phyloP scores from a whole-genome alignment of 768 basidiomycete species.

The Nidularia sp. region DNA sequence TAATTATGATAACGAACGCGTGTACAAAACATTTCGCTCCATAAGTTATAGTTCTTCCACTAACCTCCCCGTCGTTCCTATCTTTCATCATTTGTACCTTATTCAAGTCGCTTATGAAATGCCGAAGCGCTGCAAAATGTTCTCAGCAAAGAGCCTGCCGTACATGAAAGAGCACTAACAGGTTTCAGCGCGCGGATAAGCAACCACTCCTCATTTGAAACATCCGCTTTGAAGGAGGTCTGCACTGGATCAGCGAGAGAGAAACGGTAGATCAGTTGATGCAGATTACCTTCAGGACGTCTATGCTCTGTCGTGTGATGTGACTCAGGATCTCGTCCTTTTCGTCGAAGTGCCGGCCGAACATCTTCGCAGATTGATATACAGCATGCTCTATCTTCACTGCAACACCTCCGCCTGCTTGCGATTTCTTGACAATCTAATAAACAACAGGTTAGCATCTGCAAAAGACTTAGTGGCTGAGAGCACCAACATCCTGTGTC shows the following conservation, averaged over 20 bases:
- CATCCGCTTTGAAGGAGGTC: constrained; percentile 86
- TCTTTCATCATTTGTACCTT: not conserved
- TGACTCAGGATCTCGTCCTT: constrained; percentile 92
- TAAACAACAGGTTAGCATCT: constrained; percentile 1
- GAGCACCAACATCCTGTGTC: constrained; percentile 58
- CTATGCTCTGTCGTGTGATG: constrained; percentile 90
- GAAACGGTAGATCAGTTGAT: constrained; percentile 1
- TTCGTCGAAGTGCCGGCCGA: constrained; percentile 93
- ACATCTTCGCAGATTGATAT: constrained; percentile 93
- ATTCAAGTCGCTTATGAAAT: constrained; percentile 13
- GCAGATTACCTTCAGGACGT: constrained; percentile 80
- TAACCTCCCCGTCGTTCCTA: not conserved
- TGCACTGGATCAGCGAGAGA: constrained; percentile 19
- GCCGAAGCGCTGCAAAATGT: constrained; percentile 21
- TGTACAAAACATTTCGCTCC: no score
- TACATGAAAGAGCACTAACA: constrained; percentile 34
- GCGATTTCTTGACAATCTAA: constrained; percentile 86
- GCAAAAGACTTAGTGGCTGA: not conserved
- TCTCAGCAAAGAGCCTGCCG: not conserved
- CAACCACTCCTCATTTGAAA: constrained; percentile 88
- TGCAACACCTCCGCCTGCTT: constrained; percentile 94
- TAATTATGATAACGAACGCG: no score
- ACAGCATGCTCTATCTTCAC: constrained; percentile 98
- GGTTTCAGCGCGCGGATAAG: constrained; percentile 86
- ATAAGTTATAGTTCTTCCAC: not conserved